Evolutionary conservation across 495 filamentous ascomycete genomes (phyloP).

Genomic region (Penicillium ochrochloron): DNA sequence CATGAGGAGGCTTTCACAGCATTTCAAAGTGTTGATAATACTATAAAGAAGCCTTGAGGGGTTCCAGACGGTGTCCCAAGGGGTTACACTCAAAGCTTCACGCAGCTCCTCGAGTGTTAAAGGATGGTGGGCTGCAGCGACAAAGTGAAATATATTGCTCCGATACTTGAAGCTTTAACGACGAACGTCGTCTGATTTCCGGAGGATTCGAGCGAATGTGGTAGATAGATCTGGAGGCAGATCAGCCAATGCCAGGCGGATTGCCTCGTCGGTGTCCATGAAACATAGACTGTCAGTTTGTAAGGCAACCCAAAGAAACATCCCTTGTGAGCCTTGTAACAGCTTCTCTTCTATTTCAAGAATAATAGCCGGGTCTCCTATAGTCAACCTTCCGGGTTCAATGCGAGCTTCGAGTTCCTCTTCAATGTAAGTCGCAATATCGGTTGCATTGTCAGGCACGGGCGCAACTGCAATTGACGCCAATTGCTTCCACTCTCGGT

Average conservation of each 20-base stretch:
- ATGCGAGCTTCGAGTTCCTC: not conserved
- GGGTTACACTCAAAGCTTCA: not conserved
- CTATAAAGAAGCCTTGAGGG: not conserved
- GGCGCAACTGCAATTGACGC: not conserved
- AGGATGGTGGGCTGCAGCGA: not conserved
- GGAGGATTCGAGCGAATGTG: not conserved
- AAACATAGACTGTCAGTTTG: slow-evolving; percentile 46
- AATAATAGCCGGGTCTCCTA: slow-evolving; percentile 1
- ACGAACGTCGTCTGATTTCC: not conserved
- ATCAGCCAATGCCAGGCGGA: slow-evolving; percentile 42
- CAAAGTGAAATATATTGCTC: not conserved
- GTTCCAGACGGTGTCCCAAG: not conserved
- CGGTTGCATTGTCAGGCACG: not conserved
- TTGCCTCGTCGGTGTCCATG: slow-evolving; percentile 45
- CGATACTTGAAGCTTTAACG: not conserved
- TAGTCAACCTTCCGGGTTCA: not conserved
- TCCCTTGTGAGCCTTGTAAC: slow-evolving; percentile 27
- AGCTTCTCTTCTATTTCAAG: not conserved
- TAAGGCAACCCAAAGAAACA: slow-evolving; percentile 55
- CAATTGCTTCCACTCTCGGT: not conserved
- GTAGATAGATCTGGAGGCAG: slow-evolving; percentile 36
- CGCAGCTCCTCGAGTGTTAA: not conserved
- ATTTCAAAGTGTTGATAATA: not conserved
- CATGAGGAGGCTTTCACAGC: slow-evolving; percentile 48
- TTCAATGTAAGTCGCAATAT: not conserved